Evolutionary conservation across 176 grass and related monocot species (phyloP).

Genomic region (bread wheat (Triticum aestivum)): IWGSC_CS_RefSeq_v2.1 NC_057805.1:502618889-502619388

Average conservation of each 20-base stretch:
- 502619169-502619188: background rate
- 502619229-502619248: conserved; percentile 53
- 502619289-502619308: background rate
- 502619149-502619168: background rate
- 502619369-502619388: conserved; percentile 51
- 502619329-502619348: background rate
- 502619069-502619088: background rate
- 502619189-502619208: conserved; percentile 38
- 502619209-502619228: conserved; percentile 45
- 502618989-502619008: background rate
- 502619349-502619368: conserved; percentile 71
- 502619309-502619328: background rate
- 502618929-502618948: background rate
- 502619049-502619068: too few species aligned
- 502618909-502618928: background rate
- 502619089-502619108: background rate
- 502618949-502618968: background rate
- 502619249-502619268: conserved; percentile 56
- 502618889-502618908: background rate
- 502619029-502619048: background rate
- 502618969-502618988: background rate
- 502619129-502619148: background rate
- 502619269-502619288: background rate
- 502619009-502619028: background rate
- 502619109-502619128: background rate